Base-by-base conservation (phyloP, 352 stramenopile species). In the Globisporangium camurandrum region DNA sequence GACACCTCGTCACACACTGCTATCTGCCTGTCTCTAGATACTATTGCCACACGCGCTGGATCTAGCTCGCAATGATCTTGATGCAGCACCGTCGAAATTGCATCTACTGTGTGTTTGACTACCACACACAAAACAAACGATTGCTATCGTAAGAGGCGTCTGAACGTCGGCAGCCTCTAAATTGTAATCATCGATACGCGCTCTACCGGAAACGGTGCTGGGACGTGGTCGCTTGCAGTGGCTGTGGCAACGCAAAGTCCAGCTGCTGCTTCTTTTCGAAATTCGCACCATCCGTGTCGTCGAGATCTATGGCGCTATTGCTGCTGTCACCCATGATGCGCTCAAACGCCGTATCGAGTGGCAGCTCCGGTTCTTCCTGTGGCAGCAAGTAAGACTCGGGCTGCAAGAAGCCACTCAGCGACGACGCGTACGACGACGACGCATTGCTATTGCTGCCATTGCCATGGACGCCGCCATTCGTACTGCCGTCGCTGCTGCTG, bases 361-460 rank as follows among this genome's bases (percentile, higher is more conserved):
- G 69, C n/a, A 81, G 56, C 45, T 84, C 67, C 2, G 67, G 55
- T 27, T 81, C 62, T 12, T 66, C 56, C 16, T 67, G 54, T 22
- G 75, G 54, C 19, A 74, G 52, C 27, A 72, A 56, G 51, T 80
- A 90, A n/a, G n/a, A n/a, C 26, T 82, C 64, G 48, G 60, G 67
- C 37, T 75, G 57, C 44, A 90, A 64, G 59, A 85, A 84, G n/a
- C 70, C 71, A 8, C 71, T 63, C n/a, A 88, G 64, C 20, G 75
- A 71, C 20, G 75, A 71, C 28, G 62, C 66, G 61, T 86, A 87
- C 6, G 66, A 55, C 10, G 57, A 63, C 16, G 52, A 12, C 8
- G 14, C 30, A 12, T 34, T 34, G 30, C 30, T 34, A 12, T 34
- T 34, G 30, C 30, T 34, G 30, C 30, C 14, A 12, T 12, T 7